Conservation (phyloP, 176 grass and related monocot genomes). For the Musa troglodytarum region DNA sequence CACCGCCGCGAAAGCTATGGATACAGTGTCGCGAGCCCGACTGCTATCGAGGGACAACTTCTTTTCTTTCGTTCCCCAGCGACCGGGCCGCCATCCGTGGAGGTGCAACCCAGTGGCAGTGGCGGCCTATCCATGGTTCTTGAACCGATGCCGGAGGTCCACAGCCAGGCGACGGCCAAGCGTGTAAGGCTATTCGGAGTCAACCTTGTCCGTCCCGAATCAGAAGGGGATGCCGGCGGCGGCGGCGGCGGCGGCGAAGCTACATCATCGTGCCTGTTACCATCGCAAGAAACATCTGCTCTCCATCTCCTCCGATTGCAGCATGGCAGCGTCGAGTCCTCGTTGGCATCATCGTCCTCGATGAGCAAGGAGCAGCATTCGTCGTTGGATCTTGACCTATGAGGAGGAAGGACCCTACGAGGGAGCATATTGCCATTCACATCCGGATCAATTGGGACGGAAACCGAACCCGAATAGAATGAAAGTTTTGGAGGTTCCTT, state of each 20-base stretch:
- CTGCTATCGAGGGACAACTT: neutral
- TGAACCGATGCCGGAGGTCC: slow-evolving; percentile 37
- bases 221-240: neutral
- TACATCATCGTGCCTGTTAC: neutral
- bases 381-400: slow-evolving; percentile 72
- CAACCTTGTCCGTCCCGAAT: slow-evolving; percentile 44
- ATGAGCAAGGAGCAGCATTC: slow-evolving; percentile 48
- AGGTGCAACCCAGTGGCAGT: slow-evolving; percentile 21
- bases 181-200: slow-evolving; percentile 77
- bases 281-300: no score
- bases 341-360: slow-evolving; percentile 26
- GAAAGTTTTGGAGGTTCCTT: no score
- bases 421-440: neutral
- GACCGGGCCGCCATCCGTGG: slow-evolving; percentile 23
- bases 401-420: neutral
- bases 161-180: slow-evolving; percentile 31
- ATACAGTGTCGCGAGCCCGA: slow-evolving; percentile 11
- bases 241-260: neutral
- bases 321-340: slow-evolving; percentile 15
- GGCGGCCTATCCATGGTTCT: slow-evolving; percentile 36
- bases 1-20: slow-evolving; percentile 5
- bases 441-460: slow-evolving; percentile 1
- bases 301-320: slow-evolving; percentile 12
- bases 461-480: neutral
- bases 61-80: neutral